Evolutionary conservation across 23 red algal species (phyloP).

Genomic region (Rhodosorus marinus): DNA sequence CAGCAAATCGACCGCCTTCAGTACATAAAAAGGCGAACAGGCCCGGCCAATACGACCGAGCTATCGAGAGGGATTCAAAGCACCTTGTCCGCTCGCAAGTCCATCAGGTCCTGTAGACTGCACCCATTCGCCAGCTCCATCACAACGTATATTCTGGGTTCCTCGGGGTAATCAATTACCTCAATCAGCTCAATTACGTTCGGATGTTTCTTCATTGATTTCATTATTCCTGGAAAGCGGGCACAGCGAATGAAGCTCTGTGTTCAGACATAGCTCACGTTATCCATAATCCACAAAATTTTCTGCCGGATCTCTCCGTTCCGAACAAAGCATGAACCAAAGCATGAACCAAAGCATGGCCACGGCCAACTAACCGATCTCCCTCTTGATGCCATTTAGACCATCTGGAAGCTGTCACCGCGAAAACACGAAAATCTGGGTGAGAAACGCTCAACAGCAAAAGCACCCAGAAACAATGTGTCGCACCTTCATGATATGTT

Average conservation of each 20-base stretch:
- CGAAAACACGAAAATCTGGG: not conserved
- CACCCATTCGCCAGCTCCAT: conserved; percentile 91
- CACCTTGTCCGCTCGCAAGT: conserved; percentile 11
- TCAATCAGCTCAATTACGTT: conserved; percentile 89
- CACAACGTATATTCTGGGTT: conserved; percentile 44
- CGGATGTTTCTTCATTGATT: conserved; percentile 52
- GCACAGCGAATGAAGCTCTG: not conserved
- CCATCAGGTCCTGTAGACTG: conserved; percentile 49
- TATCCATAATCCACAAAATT: conserved; percentile 1
- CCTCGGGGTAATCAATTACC: conserved; percentile 25
- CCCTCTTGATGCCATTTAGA: conserved; percentile 51
- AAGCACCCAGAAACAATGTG: not conserved
- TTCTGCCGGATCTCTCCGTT: too few species aligned
- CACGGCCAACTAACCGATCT: too few species aligned
- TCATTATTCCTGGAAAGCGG: too few species aligned
- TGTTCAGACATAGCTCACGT: not conserved
- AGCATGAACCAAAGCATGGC: too few species aligned
- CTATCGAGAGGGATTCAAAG: too few species aligned
- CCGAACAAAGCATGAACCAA: too few species aligned
- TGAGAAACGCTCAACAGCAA: not conserved
- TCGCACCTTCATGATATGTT: conserved; percentile 24
- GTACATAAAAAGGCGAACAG: too few species aligned
- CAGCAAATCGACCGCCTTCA: not conserved
- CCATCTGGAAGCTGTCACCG: conserved; percentile 33
- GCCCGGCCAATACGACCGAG: too few species aligned